Evolutionary conservation across 208 protist species (phyloP).

Genomic region (Leishmania mexicana): DNA sequence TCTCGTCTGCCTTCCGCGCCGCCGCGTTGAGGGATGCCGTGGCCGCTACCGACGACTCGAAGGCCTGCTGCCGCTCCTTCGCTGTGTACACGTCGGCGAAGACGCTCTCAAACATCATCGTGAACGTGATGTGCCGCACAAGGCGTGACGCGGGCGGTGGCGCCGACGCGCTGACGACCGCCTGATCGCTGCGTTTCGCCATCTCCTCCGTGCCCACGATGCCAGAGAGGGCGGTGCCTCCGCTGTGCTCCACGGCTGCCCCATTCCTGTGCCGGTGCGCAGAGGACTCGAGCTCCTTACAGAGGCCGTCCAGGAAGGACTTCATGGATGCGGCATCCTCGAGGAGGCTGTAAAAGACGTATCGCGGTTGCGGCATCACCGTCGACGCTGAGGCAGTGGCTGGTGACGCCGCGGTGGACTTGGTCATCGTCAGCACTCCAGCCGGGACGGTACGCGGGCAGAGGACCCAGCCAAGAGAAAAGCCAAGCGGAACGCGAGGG

Average conservation of each 20-base stretch:
- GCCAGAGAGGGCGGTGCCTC: background rate
- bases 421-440: background rate
- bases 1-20: background rate
- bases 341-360: conserved; percentile 14
- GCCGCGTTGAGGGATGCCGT: conserved; percentile 1
- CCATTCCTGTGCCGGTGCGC: background rate
- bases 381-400: background rate
- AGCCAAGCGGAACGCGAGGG: conserved; percentile 14
- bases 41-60: background rate
- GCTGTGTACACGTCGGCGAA: conserved; percentile 20
- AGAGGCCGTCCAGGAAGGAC: conserved; percentile 15
- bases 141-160: background rate
- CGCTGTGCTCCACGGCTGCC: background rate
- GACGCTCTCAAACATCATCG: conserved; percentile 32
- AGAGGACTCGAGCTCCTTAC: conserved; percentile 7
- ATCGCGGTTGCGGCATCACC: background rate
- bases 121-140: conserved; percentile 24
- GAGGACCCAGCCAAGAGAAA: conserved; percentile 53
- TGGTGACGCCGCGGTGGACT: background rate
- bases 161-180: background rate
- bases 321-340: conserved; percentile 24
- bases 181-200: background rate
- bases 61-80: background rate
- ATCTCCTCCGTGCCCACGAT: background rate
- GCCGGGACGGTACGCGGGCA: conserved; percentile 4